phyloP scores from a whole-genome alignment of 2,329 filamentous ascomycete species.

The Didymella sp. region DNA sequence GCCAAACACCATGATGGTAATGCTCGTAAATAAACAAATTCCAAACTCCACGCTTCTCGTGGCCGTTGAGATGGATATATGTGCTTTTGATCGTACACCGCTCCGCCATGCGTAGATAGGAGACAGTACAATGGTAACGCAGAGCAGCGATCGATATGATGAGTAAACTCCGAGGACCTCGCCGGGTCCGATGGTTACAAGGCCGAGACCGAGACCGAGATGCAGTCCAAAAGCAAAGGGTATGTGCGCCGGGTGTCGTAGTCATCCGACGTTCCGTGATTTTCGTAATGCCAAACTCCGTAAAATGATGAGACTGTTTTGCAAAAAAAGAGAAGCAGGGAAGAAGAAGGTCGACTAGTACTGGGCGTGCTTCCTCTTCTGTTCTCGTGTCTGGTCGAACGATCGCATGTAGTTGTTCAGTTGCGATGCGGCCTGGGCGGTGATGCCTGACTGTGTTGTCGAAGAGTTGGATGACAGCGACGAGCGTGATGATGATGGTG shows the following conservation, averaged over 20 bases:
- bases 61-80: constrained; percentile 27
- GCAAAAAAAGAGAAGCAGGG: constrained; percentile 12
- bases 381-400: constrained; percentile 81
- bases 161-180: constrained; percentile 13
- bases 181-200: constrained; percentile 17
- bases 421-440: constrained; percentile 78
- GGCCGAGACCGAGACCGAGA: constrained; percentile 18
- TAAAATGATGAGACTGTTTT: constrained; percentile 15
- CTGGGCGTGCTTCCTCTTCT: constrained; percentile 52
- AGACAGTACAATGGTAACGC: constrained; percentile 34
- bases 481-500: constrained; percentile 77
- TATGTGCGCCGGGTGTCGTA: constrained; percentile 21
- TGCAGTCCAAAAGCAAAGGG: constrained; percentile 34
- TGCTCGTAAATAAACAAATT: constrained; percentile 26
- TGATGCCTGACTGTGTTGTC: constrained; percentile 62
- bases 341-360: constrained; percentile 26
- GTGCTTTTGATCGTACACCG: constrained; percentile 45
- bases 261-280: constrained; percentile 24
- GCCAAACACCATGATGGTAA: constrained; percentile 31
- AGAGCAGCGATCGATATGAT: constrained; percentile 21
- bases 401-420: constrained; percentile 85
- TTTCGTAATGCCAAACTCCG: constrained; percentile 32
- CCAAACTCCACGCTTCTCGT: constrained; percentile 6
- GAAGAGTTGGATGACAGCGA: constrained; percentile 79
- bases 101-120: constrained; percentile 27